Evolutionary conservation across 495 filamentous ascomycete genomes (phyloP), one percentile per base, ranked within the genome.

Genomic region (Lasiosphaeriaceae sp.): DNA sequence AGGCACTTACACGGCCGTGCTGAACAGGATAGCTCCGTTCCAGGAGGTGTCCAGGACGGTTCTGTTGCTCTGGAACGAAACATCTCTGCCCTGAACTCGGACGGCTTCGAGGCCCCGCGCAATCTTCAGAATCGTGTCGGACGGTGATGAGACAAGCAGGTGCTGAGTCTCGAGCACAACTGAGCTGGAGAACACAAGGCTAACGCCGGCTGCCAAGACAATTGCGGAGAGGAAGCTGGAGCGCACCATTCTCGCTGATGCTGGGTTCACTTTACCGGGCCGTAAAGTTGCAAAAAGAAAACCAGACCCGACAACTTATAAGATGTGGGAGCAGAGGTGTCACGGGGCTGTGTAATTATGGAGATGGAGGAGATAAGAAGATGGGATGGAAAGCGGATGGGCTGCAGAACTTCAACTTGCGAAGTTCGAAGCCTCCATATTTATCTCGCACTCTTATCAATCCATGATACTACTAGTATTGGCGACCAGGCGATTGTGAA

Each of bases 31-130:
- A 21, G 52, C 58, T 14, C 47, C 53, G 20, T 11, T 51, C 58
- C 47, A 56, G 16, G 26, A 37, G 2, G 47, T 56, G 52, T 60
- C 48, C 37, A 60, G 48, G 4, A 47, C 22, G 11, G 48, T 60
- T 39, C 47, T 56, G 47, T 55, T 47, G 47, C 47, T 60, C 11
- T 17, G 12, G 14, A 56, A 47, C 29, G 29, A 17, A 11, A 9
- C 39, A 43, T 54, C 56, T 58, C 50, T 48, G 19, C 56, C 50
- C 14, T 58, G 19, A 11, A 44, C 11, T 16, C 31, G 46, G 9
- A 58, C 16, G 23, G 41, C 43, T 29, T 47, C 41, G 17, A 58
- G 45, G 34, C 56, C 34, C 14, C 43, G 50, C 24, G 50, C 56
- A 23, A 58, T 5, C 17, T 43, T 21, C 39, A 24, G 29, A 0